Conservation (phyloP, 2,329 filamentous ascomycete genomes). For the Neofusicoccum umdonicola region DNA sequence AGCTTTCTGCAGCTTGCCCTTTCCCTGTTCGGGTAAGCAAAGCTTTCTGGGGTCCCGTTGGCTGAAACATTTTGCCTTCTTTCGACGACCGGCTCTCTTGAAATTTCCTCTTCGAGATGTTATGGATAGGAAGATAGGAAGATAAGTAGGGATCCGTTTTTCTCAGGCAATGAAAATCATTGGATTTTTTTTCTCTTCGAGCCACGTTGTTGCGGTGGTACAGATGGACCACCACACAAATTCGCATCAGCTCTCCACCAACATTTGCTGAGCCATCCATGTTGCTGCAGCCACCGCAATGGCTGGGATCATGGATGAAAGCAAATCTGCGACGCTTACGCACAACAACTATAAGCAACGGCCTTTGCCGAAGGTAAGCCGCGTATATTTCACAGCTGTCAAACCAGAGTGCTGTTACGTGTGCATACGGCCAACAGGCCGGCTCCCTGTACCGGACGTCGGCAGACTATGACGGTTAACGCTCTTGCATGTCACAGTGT, state of each 20-base stretch:
- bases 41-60: neutral
- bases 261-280: neutral
- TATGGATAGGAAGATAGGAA: neutral
- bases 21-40: neutral
- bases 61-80: neutral
- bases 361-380: slow-evolving; percentile 1
- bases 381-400: neutral
- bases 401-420: neutral
- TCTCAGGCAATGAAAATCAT: no score
- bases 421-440: neutral
- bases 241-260: neutral
- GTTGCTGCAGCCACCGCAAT: neutral
- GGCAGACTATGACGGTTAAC: neutral
- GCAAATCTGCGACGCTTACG: neutral
- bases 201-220: neutral
- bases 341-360: neutral
- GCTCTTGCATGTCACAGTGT: neutral
- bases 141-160: no score
- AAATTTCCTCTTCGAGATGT: neutral
- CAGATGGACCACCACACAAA: neutral
- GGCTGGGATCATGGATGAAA: slow-evolving; percentile 4
- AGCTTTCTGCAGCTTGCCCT: neutral
- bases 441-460: neutral
- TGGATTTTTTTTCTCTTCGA: neutral
- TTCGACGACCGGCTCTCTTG: neutral